Evolutionary conservation across 2,329 filamentous ascomycete genomes (phyloP).

Genomic region (Pseudopithomyces chartarum): DNA sequence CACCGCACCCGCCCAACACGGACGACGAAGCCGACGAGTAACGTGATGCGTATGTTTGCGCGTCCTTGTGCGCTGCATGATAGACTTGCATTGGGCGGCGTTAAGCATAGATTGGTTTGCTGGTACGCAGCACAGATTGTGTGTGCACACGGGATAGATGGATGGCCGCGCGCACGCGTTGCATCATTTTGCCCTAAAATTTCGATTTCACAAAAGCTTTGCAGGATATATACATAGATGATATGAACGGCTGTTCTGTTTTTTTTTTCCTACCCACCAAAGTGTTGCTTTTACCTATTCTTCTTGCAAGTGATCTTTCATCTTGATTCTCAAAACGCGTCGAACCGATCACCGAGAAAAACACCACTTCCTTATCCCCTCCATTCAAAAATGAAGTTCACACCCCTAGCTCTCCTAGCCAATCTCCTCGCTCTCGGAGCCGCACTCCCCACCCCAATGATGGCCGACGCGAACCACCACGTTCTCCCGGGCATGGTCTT

Average conservation of each 20-base stretch:
- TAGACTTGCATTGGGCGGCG: constrained; percentile 25
- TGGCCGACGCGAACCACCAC: too few species aligned
- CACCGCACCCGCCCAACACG: constrained; percentile 46
- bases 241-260: neutral
- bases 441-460: neutral
- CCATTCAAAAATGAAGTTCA: neutral
- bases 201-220: constrained; percentile 6
- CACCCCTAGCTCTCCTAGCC: too few species aligned
- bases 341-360: neutral
- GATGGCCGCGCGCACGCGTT: neutral
- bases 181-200: neutral
- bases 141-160: neutral
- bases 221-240: neutral
- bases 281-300: neutral
- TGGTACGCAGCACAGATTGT: neutral
- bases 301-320: neutral
- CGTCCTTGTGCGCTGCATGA: constrained; percentile 9
- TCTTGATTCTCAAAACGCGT: neutral
- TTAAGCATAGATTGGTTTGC: constrained; percentile 20
- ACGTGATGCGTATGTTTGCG: constrained; percentile 6
- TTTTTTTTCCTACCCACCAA: neutral
- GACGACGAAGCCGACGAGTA: constrained; percentile 47
- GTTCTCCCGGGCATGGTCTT: too few species aligned
- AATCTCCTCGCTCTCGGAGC: neutral
- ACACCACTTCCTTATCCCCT: neutral